Percentiles rank a stretch among this genome's conserved stretches.
phyloP scores from a whole-genome alignment of 2,329 filamentous ascomycete genomes.

The Dothistroma pini region DNA sequence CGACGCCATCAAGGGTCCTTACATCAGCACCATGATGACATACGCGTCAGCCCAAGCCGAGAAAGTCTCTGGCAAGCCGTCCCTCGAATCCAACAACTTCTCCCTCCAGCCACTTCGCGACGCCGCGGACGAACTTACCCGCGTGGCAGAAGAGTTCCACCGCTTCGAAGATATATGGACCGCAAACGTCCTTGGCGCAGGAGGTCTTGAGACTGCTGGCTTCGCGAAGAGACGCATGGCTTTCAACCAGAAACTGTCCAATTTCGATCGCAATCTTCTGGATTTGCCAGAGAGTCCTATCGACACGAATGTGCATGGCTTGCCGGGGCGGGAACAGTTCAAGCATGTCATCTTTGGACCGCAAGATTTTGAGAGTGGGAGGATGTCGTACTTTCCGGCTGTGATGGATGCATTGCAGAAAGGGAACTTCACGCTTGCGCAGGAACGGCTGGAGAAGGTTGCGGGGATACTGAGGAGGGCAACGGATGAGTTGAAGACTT shows the following conservation, averaged over 20 bases:
- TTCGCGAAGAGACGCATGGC: constrained; percentile 65
- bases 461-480: constrained; percentile 64
- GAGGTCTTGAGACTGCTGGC: constrained; percentile 70
- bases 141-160: constrained; percentile 62
- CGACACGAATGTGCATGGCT: constrained; percentile 31
- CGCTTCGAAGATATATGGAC: constrained; percentile 78
- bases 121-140: constrained; percentile 59
- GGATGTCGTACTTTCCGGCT: constrained; percentile 70
- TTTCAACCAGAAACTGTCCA: constrained; percentile 74
- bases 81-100: constrained; percentile 40
- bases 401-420: constrained; percentile 74
- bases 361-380: constrained; percentile 62
- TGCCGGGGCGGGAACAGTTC: constrained; percentile 85
- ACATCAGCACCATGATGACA: constrained; percentile 62
- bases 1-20: constrained; percentile 54
- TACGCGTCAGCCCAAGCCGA: constrained; percentile 45
- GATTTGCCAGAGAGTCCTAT: constrained; percentile 56
- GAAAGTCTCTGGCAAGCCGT: constrained; percentile 22
- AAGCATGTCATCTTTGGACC: constrained; percentile 91
- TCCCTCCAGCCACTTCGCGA: constrained; percentile 59
- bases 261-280: constrained; percentile 78
- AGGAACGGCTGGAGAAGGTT: constrained; percentile 66
- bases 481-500: constrained; percentile 43
- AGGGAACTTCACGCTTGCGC: constrained; percentile 66
- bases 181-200: constrained; percentile 60